A percentile compares a stretch with the other conserved stretches of the same genome.
Conservation (phyloP, 73 alveolate genomes). For the Tetrahymena malaccensis region DNA sequence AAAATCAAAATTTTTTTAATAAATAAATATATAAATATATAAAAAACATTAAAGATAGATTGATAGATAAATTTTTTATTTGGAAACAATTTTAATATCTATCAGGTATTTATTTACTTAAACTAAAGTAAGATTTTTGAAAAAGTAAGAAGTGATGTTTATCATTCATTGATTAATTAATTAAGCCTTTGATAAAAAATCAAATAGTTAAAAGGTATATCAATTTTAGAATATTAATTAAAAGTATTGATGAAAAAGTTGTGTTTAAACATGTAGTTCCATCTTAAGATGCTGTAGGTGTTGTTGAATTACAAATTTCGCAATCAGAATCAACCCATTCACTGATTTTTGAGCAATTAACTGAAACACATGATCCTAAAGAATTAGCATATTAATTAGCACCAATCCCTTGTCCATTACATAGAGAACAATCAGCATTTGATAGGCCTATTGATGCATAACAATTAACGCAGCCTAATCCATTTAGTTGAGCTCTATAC, state of each 20-base stretch:
- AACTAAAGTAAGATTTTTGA: too few relatives aligned
- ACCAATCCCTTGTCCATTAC: background rate
- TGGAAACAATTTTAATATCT: too few relatives aligned
- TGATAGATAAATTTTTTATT: too few relatives aligned
- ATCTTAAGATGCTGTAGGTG: background rate
- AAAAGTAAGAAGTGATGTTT: too few relatives aligned
- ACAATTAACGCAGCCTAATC: background rate
- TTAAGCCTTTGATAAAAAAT: too few relatives aligned
- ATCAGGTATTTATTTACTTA: too few relatives aligned
- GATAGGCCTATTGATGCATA: background rate
- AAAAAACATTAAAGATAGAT: too few relatives aligned
- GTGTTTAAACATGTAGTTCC: background rate
- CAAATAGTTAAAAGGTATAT: background rate
- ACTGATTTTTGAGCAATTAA: background rate
- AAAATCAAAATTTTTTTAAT: too few relatives aligned
- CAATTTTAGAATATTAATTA: too few relatives aligned
- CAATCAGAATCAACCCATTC: background rate
- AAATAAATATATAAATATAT: too few relatives aligned
- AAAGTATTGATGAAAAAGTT: background rate
- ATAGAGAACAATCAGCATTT: background rate
- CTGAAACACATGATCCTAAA: background rate
- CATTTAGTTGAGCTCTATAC: background rate
- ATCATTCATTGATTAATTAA: too few relatives aligned
- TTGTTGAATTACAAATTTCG: background rate
- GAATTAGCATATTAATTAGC: background rate